Conservation (phyloP, 805 yeast species). For the Yamadazyma olivae region DNA sequence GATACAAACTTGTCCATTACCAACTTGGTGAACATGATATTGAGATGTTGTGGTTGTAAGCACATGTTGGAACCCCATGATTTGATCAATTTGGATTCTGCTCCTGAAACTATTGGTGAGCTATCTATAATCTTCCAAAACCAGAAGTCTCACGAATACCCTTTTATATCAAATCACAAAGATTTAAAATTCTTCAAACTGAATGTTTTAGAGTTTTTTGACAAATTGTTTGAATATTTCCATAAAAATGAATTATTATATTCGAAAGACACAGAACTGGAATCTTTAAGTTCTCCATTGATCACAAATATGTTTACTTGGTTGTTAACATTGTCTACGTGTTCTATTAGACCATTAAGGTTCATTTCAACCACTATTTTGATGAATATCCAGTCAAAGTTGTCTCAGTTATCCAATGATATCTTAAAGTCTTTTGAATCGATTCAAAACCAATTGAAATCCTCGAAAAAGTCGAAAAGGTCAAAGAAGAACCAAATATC, state of each 20-base stretch:
- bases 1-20: slow-evolving; percentile 30
- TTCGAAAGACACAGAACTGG: slow-evolving; percentile 8
- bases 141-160: slow-evolving; percentile 68
- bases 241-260: slow-evolving; percentile 64
- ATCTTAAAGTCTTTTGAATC: slow-evolving; percentile 37
- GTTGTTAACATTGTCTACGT: slow-evolving; percentile 70
- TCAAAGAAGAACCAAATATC: slow-evolving; percentile 46
- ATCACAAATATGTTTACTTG: slow-evolving; percentile 64
- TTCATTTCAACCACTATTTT: slow-evolving; percentile 60
- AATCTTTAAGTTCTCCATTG: slow-evolving; percentile 36
- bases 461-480: slow-evolving; percentile 23
- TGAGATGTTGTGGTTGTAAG: slow-evolving; percentile 71
- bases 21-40: slow-evolving; percentile 62
- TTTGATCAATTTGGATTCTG: slow-evolving; percentile 63
- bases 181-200: slow-evolving; percentile 48
- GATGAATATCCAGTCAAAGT: slow-evolving; percentile 55
- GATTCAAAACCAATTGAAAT: slow-evolving; percentile 41
- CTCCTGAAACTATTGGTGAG: slow-evolving; percentile 71
- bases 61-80: slow-evolving; percentile 72
- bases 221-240: slow-evolving; percentile 46
- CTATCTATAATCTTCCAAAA: slow-evolving; percentile 58
- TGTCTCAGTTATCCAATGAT: slow-evolving; percentile 49
- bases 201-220: slow-evolving; percentile 56
- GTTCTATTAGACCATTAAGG: slow-evolving; percentile 69
- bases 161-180: slow-evolving; percentile 52